Percentiles rank a stretch among this genome's conserved stretches.
Evolutionary conservation across 257 asterid genomes (phyloP).

Genomic region (Nicotiana obtusifolia): DNA sequence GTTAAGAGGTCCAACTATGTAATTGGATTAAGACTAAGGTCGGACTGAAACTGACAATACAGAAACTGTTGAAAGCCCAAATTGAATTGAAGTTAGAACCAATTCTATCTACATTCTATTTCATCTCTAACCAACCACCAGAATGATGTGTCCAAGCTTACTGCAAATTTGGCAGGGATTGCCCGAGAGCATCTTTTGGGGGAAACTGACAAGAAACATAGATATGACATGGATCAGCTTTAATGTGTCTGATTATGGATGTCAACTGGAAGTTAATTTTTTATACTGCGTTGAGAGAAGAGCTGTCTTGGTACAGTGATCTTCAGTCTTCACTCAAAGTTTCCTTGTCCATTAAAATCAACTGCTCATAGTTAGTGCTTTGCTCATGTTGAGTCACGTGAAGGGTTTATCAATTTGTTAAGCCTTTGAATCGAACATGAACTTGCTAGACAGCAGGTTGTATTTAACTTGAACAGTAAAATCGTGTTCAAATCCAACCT

Average conservation of each 20-base stretch:
- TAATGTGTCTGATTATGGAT: background rate
- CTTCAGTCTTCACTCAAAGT: background rate
- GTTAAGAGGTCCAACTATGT: background rate
- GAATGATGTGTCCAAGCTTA: conserved; percentile 3
- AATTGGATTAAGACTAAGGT: background rate
- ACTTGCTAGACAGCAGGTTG: background rate
- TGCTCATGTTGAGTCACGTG: background rate
- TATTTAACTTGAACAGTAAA: background rate
- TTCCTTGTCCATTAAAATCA: background rate
- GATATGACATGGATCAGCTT: conserved; percentile 3
- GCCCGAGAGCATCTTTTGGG: background rate
- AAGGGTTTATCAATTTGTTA: conserved; percentile 1
- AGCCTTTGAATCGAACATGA: background rate
- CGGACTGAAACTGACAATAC: background rate
- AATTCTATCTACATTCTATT: background rate
- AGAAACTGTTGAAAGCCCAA: background rate
- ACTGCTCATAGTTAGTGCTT: background rate
- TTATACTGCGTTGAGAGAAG: background rate
- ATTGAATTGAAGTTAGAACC: background rate
- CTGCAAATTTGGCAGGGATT: background rate
- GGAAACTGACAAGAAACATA: background rate
- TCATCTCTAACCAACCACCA: background rate
- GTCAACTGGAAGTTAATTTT: background rate
- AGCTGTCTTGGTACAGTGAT: background rate
- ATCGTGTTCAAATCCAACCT: background rate